Conservation (phyloP, 2,329 filamentous ascomycete genomes). For the Bertia moriformis region DNA sequence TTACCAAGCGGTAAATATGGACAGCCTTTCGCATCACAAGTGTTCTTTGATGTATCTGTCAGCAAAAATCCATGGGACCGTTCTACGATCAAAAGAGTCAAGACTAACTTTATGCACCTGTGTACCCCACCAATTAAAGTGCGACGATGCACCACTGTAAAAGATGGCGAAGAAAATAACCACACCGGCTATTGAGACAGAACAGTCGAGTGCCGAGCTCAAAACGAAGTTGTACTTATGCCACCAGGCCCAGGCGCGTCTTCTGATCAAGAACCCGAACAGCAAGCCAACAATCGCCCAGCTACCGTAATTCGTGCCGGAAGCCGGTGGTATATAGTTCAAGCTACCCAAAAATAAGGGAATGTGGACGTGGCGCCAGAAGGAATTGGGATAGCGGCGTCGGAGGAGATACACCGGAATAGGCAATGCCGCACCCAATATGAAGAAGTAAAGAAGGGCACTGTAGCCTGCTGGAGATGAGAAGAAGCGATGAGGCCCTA, state of each 20-base stretch:
- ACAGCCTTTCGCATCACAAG: too few relatives aligned
- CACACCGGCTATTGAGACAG: constrained; percentile 28
- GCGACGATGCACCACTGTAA: constrained; percentile 16
- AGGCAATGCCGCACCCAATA: constrained; percentile 31
- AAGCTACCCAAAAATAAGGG: constrained; percentile 39
- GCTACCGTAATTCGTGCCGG: constrained; percentile 39
- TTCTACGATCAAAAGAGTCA: too few relatives aligned
- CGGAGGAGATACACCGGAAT: constrained; percentile 27
- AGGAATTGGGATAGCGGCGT: too few relatives aligned
- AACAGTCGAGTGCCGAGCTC: constrained; percentile 31
- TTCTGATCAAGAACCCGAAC: constrained; percentile 41
- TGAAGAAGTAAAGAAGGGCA: constrained; percentile 36
- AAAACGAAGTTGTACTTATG: constrained; percentile 40
- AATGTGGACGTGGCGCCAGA: too few relatives aligned
- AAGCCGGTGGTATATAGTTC: too few relatives aligned
- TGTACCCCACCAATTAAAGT: too few relatives aligned
- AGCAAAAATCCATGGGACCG: too few relatives aligned
- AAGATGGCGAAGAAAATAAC: constrained; percentile 31
- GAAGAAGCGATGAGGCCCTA: constrained; percentile 40
- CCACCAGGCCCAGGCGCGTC: constrained; percentile 44
- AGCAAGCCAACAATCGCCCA: constrained; percentile 42
- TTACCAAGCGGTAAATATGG: too few relatives aligned
- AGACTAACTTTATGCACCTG: too few relatives aligned
- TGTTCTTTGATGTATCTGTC: too few relatives aligned
- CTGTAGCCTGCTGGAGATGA: constrained; percentile 32